A percentile compares a stretch with the other conserved stretches of the same genome.
phyloP scores from a whole-genome alignment of 1,284 basidiomycete genomes.

The Ceratobasidium sp. region DNA sequence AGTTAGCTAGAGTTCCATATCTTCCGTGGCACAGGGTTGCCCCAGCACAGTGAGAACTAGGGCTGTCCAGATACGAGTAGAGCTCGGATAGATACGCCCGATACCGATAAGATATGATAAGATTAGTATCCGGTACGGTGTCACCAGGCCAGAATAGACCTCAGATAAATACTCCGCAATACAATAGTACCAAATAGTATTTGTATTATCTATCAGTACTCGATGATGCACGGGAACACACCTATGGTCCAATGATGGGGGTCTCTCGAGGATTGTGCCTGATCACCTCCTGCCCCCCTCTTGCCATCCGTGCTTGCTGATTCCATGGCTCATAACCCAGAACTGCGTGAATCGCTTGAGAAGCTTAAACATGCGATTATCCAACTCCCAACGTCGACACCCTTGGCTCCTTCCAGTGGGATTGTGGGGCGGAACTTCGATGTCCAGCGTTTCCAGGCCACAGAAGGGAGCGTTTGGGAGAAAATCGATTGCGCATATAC shows the following conservation, averaged over 20 bases:
- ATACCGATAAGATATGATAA: not conserved
- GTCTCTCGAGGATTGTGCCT: not conserved
- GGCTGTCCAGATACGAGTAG: constrained; percentile 2
- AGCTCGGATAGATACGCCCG: not conserved
- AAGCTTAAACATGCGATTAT: not conserved
- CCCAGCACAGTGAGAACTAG: not conserved
- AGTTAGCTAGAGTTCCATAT: not conserved
- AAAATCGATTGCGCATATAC: not conserved
- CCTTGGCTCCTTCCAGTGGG: not conserved
- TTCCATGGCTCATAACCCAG: not conserved
- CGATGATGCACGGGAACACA: not conserved
- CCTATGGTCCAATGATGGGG: not conserved
- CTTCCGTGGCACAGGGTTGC: not conserved
- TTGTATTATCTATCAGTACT: not conserved
- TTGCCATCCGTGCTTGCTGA: too few species aligned
- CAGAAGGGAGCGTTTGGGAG: not conserved
- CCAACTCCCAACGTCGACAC: not conserved
- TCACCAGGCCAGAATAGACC: not conserved
- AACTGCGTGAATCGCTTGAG: not conserved
- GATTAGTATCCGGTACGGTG: not conserved
- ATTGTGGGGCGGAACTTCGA: not conserved
- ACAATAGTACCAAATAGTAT: not conserved
- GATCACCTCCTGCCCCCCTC: not conserved
- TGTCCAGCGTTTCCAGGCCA: not conserved
- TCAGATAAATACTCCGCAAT: not conserved